These are phyloP conservation scores for Magnolia officinalis DNA, from an alignment of 164 flowering plant species.

Conservation along the genomic window DNA sequence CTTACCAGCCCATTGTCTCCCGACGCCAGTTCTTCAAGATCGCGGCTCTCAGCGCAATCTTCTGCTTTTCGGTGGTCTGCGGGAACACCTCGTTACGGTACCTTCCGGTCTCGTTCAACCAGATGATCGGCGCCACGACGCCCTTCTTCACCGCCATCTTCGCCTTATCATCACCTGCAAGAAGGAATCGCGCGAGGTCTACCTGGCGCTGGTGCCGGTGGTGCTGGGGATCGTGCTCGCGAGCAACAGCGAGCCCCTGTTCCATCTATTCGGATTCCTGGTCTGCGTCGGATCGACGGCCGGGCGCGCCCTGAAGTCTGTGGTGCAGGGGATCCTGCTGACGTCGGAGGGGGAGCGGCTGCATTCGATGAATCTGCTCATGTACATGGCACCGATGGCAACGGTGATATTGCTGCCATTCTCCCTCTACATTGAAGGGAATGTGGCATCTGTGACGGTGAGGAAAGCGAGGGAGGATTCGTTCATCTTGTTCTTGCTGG, in stretches of 20 bases:
- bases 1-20: slow-evolving; percentile 60
- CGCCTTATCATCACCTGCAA: slow-evolving; percentile 73
- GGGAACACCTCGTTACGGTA: slow-evolving; percentile 84
- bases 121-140: slow-evolving; percentile 92
- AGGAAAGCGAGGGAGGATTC: slow-evolving; percentile 55
- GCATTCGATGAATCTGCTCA: slow-evolving; percentile 84
- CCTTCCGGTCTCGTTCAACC: slow-evolving; percentile 86
- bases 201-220: slow-evolving; percentile 74
- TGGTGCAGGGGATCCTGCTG: slow-evolving; percentile 76
- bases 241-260: slow-evolving; percentile 83
- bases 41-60: slow-evolving; percentile 56
- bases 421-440: slow-evolving; percentile 76
- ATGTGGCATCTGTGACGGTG: slow-evolving; percentile 53
- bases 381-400: slow-evolving; percentile 98
- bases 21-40: slow-evolving; percentile 73
- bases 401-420: slow-evolving; percentile 69
- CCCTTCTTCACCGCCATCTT: slow-evolving; percentile 95
- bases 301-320: slow-evolving; percentile 84
- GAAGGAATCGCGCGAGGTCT: slow-evolving; percentile 68
- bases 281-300: slow-evolving; percentile 83
- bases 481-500: slow-evolving; percentile 54
- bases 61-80: slow-evolving; percentile 90
- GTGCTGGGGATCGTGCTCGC: slow-evolving; percentile 83
- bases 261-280: slow-evolving; percentile 76
- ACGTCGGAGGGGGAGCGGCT: slow-evolving; percentile 75